Percentiles rank a stretch among this genome's conserved stretches.
These are phyloP conservation scores for Pogostemon cablin DNA, from an alignment of 257 asterid genomes.

Conservation along the genomic window DNA sequence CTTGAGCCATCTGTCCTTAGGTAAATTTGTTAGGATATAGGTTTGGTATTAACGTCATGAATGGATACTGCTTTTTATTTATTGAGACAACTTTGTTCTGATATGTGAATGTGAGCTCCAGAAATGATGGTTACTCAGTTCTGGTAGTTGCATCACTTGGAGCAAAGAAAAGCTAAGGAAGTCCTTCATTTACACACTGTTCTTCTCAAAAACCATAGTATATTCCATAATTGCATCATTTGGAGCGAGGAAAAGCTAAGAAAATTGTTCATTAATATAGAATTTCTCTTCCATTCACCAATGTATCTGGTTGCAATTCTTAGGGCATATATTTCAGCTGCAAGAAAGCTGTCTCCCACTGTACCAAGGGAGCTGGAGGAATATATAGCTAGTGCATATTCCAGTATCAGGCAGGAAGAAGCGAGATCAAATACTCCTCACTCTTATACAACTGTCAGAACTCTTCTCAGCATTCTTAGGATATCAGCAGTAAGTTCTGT, in stretches of 20 bases:
- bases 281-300: constrained; percentile 20
- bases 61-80: constrained; percentile 6
- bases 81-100: constrained; percentile 5
- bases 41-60: not conserved
- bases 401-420: constrained; percentile 97
- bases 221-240: not conserved
- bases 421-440: constrained; percentile 68
- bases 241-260: not conserved
- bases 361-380: constrained; percentile 92
- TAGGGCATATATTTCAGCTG: constrained; percentile 96
- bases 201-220: not conserved
- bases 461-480: constrained; percentile 39
- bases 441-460: constrained; percentile 35
- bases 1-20: constrained; percentile 92
- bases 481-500: constrained; percentile 34
- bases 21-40: constrained; percentile 43
- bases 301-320: constrained; percentile 33
- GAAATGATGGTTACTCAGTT: not conserved
- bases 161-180: not conserved
- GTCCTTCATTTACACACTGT: constrained; percentile 1
- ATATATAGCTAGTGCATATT: constrained; percentile 87
- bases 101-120: not conserved
- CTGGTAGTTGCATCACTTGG: not conserved
- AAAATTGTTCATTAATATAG: not conserved
- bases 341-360: constrained; percentile 80